Evolutionary conservation across 2,329 filamentous ascomycete species (phyloP), one percentile per base, ranked within the genome.

Genomic region (Alternaria hordeiaustralica): DNA sequence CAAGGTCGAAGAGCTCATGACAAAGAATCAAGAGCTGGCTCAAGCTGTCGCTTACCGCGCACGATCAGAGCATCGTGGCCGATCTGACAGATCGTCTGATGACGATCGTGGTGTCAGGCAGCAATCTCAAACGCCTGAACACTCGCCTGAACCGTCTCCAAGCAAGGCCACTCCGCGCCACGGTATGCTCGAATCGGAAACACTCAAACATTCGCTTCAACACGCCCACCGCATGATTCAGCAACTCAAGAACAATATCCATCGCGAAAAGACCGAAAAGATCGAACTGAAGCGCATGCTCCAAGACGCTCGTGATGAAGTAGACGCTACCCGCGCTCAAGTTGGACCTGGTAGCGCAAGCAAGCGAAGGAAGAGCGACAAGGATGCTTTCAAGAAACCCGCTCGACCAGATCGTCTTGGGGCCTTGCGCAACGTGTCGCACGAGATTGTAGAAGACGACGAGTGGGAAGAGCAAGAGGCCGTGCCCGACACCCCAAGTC

Each of bases 211-310:
- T 58, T 97, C 95, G 25, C 86, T 98, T 26, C 91, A 94, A 70
- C 96, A 99, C 78, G 95, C 96, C 43, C 96, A 98, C 79, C 89
- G 95, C 61, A 97, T 97, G 82, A 97, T 99, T 63, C 95, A 98
- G 79, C 97, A 93, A 74, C 88, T 98, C 71, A 94, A 97, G 81
- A 94, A 92, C 79, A 97, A 94, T 74, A 92, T 98, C 50, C 95
- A 99, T 79, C 92, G 96, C 33, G 96, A 99, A 80, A 99, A 98
- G 89, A 97, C 95, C 0, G 96, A 99, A 80, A 99, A 97, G 84
- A 88, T 98, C 26, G 96, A 99, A 81, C 87, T 98, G 58, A 94
- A 93, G 81, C 92, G 95, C 63, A 93, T 99, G 87, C 88, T 98
- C 28, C 95, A 98, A 82, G 96, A 99, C 74, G 91, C 95, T 23